phyloP scores from a whole-genome alignment of 78 protist species.

The Dictyostelium capitatum region DNA sequence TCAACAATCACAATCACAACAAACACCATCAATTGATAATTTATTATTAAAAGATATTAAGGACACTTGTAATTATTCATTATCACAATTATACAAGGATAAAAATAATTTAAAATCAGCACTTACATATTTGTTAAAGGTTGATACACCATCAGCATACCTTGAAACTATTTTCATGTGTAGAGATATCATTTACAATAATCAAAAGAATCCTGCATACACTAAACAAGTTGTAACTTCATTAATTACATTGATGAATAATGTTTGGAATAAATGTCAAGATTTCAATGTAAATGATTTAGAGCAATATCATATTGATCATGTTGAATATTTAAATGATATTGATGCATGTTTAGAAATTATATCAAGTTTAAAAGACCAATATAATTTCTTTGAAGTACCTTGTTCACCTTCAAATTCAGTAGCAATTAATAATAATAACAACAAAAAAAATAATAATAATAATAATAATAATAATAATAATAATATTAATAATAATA shows the following conservation, averaged over 20 bases:
- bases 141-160: slow-evolving; percentile 35
- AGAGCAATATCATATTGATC: slow-evolving; percentile 8
- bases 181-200: slow-evolving; percentile 6
- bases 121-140: slow-evolving; percentile 25
- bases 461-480: too few species aligned
- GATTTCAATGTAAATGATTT: slow-evolving; percentile 41
- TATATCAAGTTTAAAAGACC: background rate
- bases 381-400: slow-evolving; percentile 8
- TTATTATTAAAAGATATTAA: slow-evolving; percentile 10
- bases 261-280: slow-evolving; percentile 40
- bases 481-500: background rate
- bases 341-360: slow-evolving; percentile 10
- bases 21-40: background rate
- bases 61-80: background rate
- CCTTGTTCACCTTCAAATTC: background rate
- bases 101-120: slow-evolving; percentile 12
- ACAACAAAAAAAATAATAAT: too few species aligned
- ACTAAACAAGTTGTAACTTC: background rate
- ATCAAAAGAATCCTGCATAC: slow-evolving; percentile 10
- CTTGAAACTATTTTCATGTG: slow-evolving; percentile 2
- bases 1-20: background rate
- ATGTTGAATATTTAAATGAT: background rate
- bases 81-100: background rate
- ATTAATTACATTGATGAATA: background rate
- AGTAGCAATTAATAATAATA: background rate